Percentiles rank a stretch among this genome's conserved stretches.
Conservation (phyloP, 1,284 basidiomycete genomes). For the Athelia sp. region DNA sequence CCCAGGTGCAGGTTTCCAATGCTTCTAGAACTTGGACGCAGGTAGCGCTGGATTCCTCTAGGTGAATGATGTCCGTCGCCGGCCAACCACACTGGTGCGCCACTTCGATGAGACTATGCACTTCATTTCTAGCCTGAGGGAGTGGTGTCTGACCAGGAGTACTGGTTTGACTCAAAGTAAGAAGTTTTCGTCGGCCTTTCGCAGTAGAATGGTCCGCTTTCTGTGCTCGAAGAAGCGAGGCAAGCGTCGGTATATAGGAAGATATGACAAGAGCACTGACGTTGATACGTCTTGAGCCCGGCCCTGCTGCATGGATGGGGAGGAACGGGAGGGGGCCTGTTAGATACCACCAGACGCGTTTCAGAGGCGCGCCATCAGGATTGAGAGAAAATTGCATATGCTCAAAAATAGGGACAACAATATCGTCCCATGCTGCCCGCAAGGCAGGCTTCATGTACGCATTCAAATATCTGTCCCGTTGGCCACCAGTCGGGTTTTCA, state of each 20-base stretch:
- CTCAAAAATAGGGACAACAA: background rate
- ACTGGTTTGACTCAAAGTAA: background rate
- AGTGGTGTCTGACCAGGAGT: background rate
- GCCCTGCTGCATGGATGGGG: background rate
- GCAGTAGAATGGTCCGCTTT: background rate
- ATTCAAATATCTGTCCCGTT: background rate
- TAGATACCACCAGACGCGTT: background rate
- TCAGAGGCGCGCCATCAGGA: background rate
- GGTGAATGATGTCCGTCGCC: background rate
- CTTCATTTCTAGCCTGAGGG: background rate
- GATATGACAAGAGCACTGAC: background rate
- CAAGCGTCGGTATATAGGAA: background rate
- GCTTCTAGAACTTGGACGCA: background rate
- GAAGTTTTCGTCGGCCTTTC: background rate
- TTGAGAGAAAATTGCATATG: background rate
- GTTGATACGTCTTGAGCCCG: background rate
- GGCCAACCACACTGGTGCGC: background rate
- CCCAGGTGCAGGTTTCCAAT: background rate
- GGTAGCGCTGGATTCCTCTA: background rate
- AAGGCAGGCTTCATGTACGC: background rate
- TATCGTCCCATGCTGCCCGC: background rate
- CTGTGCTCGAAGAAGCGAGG: background rate
- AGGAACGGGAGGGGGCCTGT: background rate
- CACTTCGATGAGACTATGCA: background rate
- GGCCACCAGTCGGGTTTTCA: background rate